Evolutionary conservation across 108 stramenopile species (phyloP).

Genomic region (Chaetoceros muelleri): DNA sequence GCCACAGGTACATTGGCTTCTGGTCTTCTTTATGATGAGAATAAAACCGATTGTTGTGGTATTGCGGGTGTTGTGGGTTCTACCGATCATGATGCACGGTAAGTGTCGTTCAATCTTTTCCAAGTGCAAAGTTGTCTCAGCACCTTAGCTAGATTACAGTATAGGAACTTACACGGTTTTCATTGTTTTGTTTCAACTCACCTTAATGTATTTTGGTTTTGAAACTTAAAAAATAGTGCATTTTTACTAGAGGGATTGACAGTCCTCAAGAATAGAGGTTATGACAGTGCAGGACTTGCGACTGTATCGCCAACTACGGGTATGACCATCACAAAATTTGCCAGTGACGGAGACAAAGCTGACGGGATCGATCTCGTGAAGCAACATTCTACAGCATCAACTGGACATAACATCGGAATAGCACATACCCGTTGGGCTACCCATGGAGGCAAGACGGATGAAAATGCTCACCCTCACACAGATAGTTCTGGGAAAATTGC

Average conservation of each 20-base stretch:
- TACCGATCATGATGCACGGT: conserved; percentile 28
- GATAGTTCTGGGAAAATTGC: conserved; percentile 91
- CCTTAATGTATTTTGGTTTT: conserved; percentile 2
- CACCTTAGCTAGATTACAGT: neutral
- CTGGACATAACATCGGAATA: conserved; percentile 83
- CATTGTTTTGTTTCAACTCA: conserved; percentile 6
- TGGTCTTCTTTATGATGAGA: conserved; percentile 1
- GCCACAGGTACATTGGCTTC: neutral
- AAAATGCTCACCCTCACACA: conserved; percentile 97
- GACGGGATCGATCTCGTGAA: conserved; percentile 86
- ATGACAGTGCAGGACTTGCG: conserved; percentile 96
- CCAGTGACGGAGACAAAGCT: conserved; percentile 86
- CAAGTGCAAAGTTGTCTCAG: conserved; percentile 13
- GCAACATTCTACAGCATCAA: conserved; percentile 37
- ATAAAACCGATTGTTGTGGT: conserved; percentile 35
- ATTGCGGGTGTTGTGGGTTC: conserved; percentile 45
- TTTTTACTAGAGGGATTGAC: conserved; percentile 90
- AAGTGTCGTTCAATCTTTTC: conserved; percentile 1
- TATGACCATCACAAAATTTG: conserved; percentile 84
- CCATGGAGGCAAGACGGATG: conserved; percentile 96
- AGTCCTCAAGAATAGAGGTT: conserved; percentile 96
- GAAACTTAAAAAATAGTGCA: conserved; percentile 19
- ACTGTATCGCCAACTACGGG: conserved; percentile 52
- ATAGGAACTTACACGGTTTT: conserved; percentile 8
- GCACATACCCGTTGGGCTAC: conserved; percentile 99